Percentiles rank a stretch among this genome's conserved stretches.
Conservation (phyloP, 768 basidiomycete species). For the Russula ochroleuca region DNA sequence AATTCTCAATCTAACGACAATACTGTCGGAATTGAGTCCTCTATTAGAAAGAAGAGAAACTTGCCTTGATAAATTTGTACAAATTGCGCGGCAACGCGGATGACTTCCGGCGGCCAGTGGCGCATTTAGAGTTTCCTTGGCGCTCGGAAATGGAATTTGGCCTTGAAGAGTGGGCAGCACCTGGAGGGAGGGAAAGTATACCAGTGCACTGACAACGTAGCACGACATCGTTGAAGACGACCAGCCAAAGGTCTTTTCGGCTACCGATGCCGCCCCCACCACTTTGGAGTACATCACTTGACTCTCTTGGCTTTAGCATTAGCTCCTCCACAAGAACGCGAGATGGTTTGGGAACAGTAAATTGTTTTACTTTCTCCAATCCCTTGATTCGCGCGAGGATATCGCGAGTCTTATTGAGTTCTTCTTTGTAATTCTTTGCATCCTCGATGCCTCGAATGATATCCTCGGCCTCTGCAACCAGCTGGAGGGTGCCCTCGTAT, state of each 20-base stretch:
- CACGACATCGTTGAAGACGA: slow-evolving; percentile 94
- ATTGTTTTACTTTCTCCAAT: slow-evolving; percentile 68
- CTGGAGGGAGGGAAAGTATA: slow-evolving; percentile 76
- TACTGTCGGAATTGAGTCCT: slow-evolving; percentile 15
- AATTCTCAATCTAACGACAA: slow-evolving; percentile 69
- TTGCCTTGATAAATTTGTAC: slow-evolving; percentile 88
- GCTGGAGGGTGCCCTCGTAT: slow-evolving; percentile 91
- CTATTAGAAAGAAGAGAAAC: slow-evolving; percentile 25
- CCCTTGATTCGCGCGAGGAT: slow-evolving; percentile 96
- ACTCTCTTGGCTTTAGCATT: slow-evolving; percentile 41
- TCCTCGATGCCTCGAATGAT: slow-evolving; percentile 97
- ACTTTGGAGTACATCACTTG: slow-evolving; percentile 73
- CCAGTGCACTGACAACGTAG: slow-evolving; percentile 88
- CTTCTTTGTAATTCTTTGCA: slow-evolving; percentile 95
- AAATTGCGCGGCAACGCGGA: slow-evolving; percentile 84
- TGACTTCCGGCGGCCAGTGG: slow-evolving; percentile 60
- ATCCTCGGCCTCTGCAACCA: slow-evolving; percentile 97
- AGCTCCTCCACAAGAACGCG: slow-evolving; percentile 84
- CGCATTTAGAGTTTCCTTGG: slow-evolving; percentile 79
- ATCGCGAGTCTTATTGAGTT: slow-evolving; percentile 91
- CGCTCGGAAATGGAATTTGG: slow-evolving; percentile 76
- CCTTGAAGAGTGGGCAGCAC: slow-evolving; percentile 58
- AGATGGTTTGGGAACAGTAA: slow-evolving; percentile 86
- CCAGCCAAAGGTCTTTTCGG: slow-evolving; percentile 90
- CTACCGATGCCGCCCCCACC: slow-evolving; percentile 45